Base-by-base conservation (phyloP, 345 rosid species). In the Acer yangbiense region DNA sequence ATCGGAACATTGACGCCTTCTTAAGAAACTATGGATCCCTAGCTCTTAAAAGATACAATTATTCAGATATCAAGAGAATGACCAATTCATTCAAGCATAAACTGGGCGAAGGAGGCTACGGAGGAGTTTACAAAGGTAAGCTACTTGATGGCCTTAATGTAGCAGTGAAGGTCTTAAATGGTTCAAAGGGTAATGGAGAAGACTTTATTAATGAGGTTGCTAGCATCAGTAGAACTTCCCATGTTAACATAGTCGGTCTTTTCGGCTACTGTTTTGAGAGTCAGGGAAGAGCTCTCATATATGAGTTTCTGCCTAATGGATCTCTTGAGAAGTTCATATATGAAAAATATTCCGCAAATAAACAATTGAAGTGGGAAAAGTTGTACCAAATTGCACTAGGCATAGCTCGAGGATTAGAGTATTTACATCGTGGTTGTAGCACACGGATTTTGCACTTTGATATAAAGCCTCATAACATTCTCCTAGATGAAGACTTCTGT, bases 391-490 rank as follows among this genome's bases (percentile, higher is more conserved):
- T 58, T 18, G 63, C 63, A 18, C 25, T 58, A 18, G 63, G 63
- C 63, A 58, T 58, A 1, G 63, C 63, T 58, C 10, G 25, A 58
- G 63, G 63, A 58, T n/a, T 58, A 58, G 63, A 58, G 63, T 58
- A 58, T 8, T 58, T 58, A 21, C 63, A 58, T 21, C 63, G 23
- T 1, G 63, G 63, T 1, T 58, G 25, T 58, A 58, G 25, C 25
- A 58, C 63, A 58, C 9, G 63, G 23, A 58, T 58, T 58, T 58
- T 58, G 63, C 63, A 58, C 25, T 58, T 58, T 20, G 63, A 58
- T 58, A 58, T 58, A 58, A 58, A 58, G 63, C 27, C 63, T n/a
- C 63, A 58, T 58, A 58, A n/a, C 11, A 58, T 58, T n/a, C 63
- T 58, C 25, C 11, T 58, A 7, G 63, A 58, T n/a, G 62, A 58